Conservation (phyloP, 768 basidiomycete species). For the Cystobasidiopsis lactophilus region DNA sequence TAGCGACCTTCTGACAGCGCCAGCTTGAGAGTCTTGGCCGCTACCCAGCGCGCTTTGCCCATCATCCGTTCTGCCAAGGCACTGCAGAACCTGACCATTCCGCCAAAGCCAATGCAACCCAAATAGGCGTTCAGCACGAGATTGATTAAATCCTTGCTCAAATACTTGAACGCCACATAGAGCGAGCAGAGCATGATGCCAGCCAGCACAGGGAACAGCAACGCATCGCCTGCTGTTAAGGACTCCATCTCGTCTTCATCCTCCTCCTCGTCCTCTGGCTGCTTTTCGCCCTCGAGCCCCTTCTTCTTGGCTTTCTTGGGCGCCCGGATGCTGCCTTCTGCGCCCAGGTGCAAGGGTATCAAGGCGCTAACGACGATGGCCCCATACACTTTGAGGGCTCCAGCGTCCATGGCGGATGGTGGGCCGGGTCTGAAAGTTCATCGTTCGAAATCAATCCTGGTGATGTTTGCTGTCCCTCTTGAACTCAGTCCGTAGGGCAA, state of each 20-base stretch:
- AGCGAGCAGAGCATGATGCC: slow-evolving; percentile 7
- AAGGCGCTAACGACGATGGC: slow-evolving; percentile 10
- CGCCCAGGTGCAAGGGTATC: slow-evolving; percentile 12
- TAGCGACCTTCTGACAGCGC: slow-evolving; percentile 9
- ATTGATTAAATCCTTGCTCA: slow-evolving; percentile 40
- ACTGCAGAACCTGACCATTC: slow-evolving; percentile 38
- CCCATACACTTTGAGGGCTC: slow-evolving; percentile 5
- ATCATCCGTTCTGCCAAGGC: neutral
- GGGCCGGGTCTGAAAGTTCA: no score
- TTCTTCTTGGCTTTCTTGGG: slow-evolving; percentile 7
- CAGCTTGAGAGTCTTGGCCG: slow-evolving; percentile 16
- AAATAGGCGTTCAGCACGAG: slow-evolving; percentile 36
- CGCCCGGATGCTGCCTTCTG: slow-evolving; percentile 3
- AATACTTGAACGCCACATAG: slow-evolving; percentile 21
- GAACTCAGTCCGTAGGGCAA: no score
- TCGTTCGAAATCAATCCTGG: no score
- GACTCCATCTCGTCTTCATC: slow-evolving; percentile 33
- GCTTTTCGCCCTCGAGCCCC: slow-evolving; percentile 5
- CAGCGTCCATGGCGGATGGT: neutral
- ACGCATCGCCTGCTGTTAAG: slow-evolving; percentile 10
- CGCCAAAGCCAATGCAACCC: slow-evolving; percentile 39
- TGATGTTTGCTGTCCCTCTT: no score
- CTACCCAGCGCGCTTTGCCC: neutral
- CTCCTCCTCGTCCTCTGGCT: slow-evolving; percentile 25
- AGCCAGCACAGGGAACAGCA: neutral